These are phyloP conservation scores for Diddensiella santjacobensis DNA, from an alignment of 805 yeast species.

Conservation along the genomic window DNA sequence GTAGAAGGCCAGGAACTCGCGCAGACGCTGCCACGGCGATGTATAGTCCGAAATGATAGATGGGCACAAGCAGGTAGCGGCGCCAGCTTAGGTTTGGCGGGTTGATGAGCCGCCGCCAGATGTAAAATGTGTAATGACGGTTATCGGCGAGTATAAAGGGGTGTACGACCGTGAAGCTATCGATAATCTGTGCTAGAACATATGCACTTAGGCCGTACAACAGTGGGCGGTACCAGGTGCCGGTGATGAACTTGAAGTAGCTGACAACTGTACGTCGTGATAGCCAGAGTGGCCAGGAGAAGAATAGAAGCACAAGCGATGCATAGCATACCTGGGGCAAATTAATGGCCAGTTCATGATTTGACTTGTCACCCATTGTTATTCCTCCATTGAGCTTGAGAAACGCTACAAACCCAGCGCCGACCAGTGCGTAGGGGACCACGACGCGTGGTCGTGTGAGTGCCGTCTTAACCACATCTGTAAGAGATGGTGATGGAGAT, in stretches of 20 bases:
- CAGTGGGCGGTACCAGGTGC: not conserved
- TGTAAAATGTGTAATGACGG: conserved; percentile 87
- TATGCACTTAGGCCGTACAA: not conserved
- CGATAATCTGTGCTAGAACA: conserved; percentile 19
- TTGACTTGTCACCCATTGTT: conserved; percentile 86
- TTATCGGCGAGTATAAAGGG: conserved; percentile 93
- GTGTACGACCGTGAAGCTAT: conserved; percentile 59
- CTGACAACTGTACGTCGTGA: conserved; percentile 39
- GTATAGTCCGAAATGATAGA: conserved; percentile 55
- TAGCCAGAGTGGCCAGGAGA: conserved; percentile 75
- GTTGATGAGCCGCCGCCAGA: conserved; percentile 65
- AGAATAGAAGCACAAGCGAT: conserved; percentile 53
- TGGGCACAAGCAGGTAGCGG: conserved; percentile 52
- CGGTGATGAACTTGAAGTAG: conserved; percentile 34
- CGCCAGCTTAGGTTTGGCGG: conserved; percentile 32
- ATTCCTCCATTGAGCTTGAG: conserved; percentile 72
- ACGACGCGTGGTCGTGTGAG: conserved; percentile 9
- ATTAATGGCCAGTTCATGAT: conserved; percentile 71
- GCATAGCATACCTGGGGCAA: conserved; percentile 81
- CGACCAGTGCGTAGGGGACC: conserved; percentile 41
- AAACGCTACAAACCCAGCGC: conserved; percentile 52
- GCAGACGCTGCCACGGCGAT: conserved; percentile 28
- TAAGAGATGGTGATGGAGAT: conserved; percentile 35
- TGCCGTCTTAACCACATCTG: conserved; percentile 5
- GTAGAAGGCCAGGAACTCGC: conserved; percentile 4